A percentile compares a stretch with the other conserved stretches of the same genome.
Conservation (phyloP, 495 filamentous ascomycete genomes). For the Aspergillus ostianus region DNA sequence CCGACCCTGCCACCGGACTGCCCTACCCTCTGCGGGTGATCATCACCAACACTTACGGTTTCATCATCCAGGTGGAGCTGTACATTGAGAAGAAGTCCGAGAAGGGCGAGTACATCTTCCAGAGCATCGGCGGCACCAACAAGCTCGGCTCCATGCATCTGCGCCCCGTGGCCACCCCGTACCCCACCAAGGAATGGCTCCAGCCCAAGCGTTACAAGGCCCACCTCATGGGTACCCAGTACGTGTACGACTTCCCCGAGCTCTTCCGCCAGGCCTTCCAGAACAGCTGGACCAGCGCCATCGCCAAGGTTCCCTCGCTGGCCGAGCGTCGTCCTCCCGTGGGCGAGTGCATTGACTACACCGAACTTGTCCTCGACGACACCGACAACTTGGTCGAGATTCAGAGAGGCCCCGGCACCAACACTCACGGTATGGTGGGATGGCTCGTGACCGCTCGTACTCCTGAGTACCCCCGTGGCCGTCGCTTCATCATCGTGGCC, state of each 20-base stretch:
- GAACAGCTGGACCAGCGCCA: slow-evolving; percentile 82
- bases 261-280: slow-evolving; percentile 97
- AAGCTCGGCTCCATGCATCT: slow-evolving; percentile 97
- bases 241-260: slow-evolving; percentile 99
- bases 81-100: slow-evolving; percentile 98
- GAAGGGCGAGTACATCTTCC: slow-evolving; percentile 96
- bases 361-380: slow-evolving; percentile 90
- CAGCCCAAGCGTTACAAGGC: slow-evolving; percentile 99
- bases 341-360: slow-evolving; percentile 94
- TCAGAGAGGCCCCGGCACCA: slow-evolving; percentile 88
- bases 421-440: slow-evolving; percentile 96
- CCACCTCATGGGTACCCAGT: slow-evolving; percentile 98
- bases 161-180: slow-evolving; percentile 83
- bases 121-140: slow-evolving; percentile 90
- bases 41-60: slow-evolving; percentile 98
- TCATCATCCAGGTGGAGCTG: slow-evolving; percentile 95
- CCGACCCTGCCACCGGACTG: slow-evolving; percentile 76
- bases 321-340: slow-evolving; percentile 76
- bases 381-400: slow-evolving; percentile 90
- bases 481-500: slow-evolving; percentile 92
- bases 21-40: slow-evolving; percentile 93
- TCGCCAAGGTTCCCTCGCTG: slow-evolving; percentile 66
- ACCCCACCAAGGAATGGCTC: slow-evolving; percentile 96
- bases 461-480: slow-evolving; percentile 91
- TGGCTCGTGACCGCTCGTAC: slow-evolving; percentile 97